Base-by-base conservation (phyloP, 163 green algal genomes). In the Chloroidium sp. region DNA sequence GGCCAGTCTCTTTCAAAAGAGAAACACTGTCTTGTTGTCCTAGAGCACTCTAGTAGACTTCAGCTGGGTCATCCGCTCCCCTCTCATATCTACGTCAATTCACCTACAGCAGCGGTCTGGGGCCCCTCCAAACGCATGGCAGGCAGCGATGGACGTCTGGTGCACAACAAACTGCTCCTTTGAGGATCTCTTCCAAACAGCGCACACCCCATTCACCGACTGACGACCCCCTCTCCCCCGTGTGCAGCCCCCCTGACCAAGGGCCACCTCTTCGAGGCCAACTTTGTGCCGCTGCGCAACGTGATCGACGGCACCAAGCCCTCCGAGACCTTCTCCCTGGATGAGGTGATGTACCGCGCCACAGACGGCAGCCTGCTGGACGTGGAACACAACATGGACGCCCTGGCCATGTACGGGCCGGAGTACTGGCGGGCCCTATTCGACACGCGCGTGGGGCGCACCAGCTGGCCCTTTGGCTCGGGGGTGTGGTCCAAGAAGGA, bases 401-500 rank as follows among this genome's bases (percentile, higher is more conserved):
- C 93, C 4, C 88, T 98, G 61, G 81, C 83, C n/a, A 89, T 91
- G 57, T 98, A 97, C 82, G 94, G 92, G 72, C 87, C 93, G 0
- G 87, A 94, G 1, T 95, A 99, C 85, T 99, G 96, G 96, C 94
- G 94, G 80, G 82, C 87, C 36, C 87, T 98, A 10, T 99, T 99
- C 85, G 95, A 99, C 84, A 84, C 85, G 12, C 90, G 96, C 57
- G 85, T 97, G 1, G 96, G 95, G 74, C 97, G 91, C 72, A 98
- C 95, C 8, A 77, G 81, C 3, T 99, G 96, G 96, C 96, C 96
- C 2, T 98, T 97, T 79, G 96, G 96, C 75, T 98, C 93, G 0
- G 96, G 96, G 2, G 96, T 99, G 0, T 99, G 96, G 96, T 97
- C 92, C 85, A 99, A 99, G 90, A 99, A 99, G 89, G 96, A 99